Conservation (phyloP, 257 asterid species). For the Striga asiatica region DNA sequence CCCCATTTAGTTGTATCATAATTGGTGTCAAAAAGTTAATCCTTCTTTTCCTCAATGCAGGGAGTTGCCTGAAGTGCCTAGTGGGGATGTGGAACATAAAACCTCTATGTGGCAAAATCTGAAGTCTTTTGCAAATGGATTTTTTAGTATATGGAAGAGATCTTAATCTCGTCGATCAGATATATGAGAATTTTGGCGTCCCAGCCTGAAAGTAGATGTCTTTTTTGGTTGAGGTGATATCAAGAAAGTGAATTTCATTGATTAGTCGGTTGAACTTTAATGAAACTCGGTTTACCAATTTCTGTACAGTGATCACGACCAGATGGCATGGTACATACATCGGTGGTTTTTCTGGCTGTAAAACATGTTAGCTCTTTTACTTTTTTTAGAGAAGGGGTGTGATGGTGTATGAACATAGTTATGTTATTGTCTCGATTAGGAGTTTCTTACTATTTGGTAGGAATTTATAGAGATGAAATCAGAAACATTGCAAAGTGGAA, state of each 20-base stretch:
- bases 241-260: conserved; percentile 5
- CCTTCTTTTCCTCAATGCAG: conserved; percentile 19
- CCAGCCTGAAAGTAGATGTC: conserved; percentile 1
- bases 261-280: no score
- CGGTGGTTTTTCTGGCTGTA: no score
- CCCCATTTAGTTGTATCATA: not conserved
- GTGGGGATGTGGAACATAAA: conserved; percentile 23
- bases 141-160: conserved; percentile 48
- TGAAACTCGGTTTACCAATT: no score
- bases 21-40: not conserved
- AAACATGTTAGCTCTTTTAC: no score
- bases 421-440: no score
- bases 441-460: no score
- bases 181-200: not conserved
- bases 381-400: no score
- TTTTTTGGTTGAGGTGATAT: conserved; percentile 3
- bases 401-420: no score
- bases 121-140: conserved; percentile 67
- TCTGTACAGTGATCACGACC: no score
- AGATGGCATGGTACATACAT: no score
- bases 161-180: conserved; percentile 13
- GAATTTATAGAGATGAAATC: not conserved
- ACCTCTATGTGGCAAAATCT: conserved; percentile 60
- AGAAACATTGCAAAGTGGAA: no score
- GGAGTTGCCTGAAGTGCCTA: conserved; percentile 28